These are phyloP conservation scores for Kokia cookei DNA, from an alignment of 441 rosid genomes.

Conservation along the genomic window DNA sequence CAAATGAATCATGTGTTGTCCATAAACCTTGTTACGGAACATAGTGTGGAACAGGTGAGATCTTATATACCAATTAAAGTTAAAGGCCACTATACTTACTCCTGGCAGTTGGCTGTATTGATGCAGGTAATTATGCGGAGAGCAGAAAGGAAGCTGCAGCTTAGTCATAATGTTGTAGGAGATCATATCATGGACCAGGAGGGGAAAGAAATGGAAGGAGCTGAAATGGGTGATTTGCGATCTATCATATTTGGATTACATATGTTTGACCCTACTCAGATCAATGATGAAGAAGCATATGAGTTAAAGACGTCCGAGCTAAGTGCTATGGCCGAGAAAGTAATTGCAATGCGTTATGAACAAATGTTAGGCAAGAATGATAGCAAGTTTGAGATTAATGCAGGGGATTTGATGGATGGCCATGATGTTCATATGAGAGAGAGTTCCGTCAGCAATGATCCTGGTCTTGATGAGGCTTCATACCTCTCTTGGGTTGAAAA, in stretches of 20 bases:
- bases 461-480: conserved; percentile 80
- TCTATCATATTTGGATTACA: conserved; percentile 74
- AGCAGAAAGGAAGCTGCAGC: conserved; percentile 79
- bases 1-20: conserved; percentile 79
- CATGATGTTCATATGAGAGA: conserved; percentile 13
- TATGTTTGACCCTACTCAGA: conserved; percentile 54
- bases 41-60: conserved; percentile 72
- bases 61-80: not conserved
- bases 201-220: conserved; percentile 44
- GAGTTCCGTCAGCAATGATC: conserved; percentile 30
- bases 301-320: conserved; percentile 46
- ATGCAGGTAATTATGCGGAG: conserved; percentile 74
- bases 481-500: conserved; percentile 87
- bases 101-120: not conserved
- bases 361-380: conserved; percentile 30
- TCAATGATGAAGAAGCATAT: conserved; percentile 35
- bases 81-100: not conserved
- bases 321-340: conserved; percentile 55
- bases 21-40: conserved; percentile 69
- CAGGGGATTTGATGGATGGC: conserved; percentile 26
- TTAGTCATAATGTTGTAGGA: conserved; percentile 70
- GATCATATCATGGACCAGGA: conserved; percentile 37
- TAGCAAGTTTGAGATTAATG: conserved; percentile 44
- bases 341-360: conserved; percentile 51
- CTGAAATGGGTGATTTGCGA: conserved; percentile 46